These are phyloP conservation scores for Globisporangium perplexum DNA, from an alignment of 352 stramenopile species.

Conservation along the genomic window DNA sequence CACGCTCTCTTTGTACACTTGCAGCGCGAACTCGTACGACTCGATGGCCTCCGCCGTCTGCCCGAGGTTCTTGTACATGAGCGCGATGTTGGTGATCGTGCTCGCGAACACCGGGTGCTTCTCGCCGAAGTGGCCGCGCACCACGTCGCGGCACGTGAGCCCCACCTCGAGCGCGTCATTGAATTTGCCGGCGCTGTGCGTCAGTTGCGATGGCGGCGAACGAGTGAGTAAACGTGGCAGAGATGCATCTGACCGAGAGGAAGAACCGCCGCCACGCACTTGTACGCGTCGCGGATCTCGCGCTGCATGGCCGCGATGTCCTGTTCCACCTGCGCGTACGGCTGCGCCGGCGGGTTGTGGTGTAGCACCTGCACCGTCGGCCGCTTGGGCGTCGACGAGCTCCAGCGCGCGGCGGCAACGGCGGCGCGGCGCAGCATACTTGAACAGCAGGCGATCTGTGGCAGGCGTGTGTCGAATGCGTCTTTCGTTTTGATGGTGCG, in stretches of 20 bases:
- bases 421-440: not conserved
- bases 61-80: constrained; percentile 86
- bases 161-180: constrained; percentile 57
- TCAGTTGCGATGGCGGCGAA: not conserved
- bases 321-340: constrained; percentile 68
- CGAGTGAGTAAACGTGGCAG: not conserved
- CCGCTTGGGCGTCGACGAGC: constrained; percentile 15
- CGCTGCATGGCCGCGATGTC: constrained; percentile 79
- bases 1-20: constrained; percentile 76
- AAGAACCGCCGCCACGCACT: constrained; percentile 23
- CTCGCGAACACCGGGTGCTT: constrained; percentile 77
- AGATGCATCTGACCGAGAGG: too few species aligned
- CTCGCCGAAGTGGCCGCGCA: constrained; percentile 72
- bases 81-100: constrained; percentile 82
- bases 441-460: not conserved
- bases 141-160: constrained; percentile 61
- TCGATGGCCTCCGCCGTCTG: constrained; percentile 70
- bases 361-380: constrained; percentile 52
- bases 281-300: constrained; percentile 79
- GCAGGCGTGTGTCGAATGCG: not conserved
- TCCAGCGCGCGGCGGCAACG: not conserved
- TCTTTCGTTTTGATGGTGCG: too few species aligned
- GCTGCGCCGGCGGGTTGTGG: constrained; percentile 41
- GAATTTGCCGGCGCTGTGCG: constrained; percentile 60
- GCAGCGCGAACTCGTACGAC: constrained; percentile 75